These are phyloP conservation scores for Macrophomina tecta DNA, from an alignment of 2,329 filamentous ascomycete genomes.

Conservation along the genomic window DNA sequence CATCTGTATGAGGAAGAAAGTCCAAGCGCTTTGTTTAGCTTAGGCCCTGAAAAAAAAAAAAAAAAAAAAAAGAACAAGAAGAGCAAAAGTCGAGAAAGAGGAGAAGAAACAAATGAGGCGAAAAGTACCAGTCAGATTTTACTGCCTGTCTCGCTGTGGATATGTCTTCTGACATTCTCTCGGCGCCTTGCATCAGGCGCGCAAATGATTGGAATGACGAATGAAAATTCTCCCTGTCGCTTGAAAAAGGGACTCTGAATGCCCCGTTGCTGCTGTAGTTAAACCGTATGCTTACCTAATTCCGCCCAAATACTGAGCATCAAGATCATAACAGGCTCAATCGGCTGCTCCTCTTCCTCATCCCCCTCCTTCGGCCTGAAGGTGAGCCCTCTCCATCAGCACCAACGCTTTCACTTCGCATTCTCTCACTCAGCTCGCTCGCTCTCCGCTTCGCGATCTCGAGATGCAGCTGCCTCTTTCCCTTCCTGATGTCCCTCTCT, in stretches of 20 bases:
- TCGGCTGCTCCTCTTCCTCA: constrained; percentile 11
- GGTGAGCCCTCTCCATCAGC: constrained; percentile 8
- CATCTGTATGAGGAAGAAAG: background rate
- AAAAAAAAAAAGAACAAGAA: background rate
- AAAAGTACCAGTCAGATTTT: background rate
- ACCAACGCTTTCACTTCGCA: constrained; percentile 14
- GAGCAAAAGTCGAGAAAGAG: too few relatives aligned
- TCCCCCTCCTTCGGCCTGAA: constrained; percentile 4
- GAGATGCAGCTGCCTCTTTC: constrained; percentile 30
- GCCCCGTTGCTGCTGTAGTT: background rate
- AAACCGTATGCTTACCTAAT: background rate
- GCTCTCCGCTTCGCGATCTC: constrained; percentile 27
- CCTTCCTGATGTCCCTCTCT: constrained; percentile 43
- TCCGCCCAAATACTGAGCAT: too few relatives aligned
- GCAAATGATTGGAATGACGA: background rate
- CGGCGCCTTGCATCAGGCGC: background rate
- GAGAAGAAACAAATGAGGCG: too few relatives aligned
- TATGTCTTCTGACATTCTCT: background rate
- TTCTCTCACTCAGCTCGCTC: constrained; percentile 15
- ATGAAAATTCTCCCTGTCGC: background rate
- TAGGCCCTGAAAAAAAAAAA: background rate
- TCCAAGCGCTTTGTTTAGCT: background rate
- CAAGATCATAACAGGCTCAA: constrained; percentile 4
- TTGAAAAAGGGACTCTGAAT: background rate
- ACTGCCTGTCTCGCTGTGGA: background rate